These are phyloP conservation scores for Thielaviopsis musarum DNA, from an alignment of 2,329 filamentous ascomycete species.

Conservation along the genomic window DNA sequence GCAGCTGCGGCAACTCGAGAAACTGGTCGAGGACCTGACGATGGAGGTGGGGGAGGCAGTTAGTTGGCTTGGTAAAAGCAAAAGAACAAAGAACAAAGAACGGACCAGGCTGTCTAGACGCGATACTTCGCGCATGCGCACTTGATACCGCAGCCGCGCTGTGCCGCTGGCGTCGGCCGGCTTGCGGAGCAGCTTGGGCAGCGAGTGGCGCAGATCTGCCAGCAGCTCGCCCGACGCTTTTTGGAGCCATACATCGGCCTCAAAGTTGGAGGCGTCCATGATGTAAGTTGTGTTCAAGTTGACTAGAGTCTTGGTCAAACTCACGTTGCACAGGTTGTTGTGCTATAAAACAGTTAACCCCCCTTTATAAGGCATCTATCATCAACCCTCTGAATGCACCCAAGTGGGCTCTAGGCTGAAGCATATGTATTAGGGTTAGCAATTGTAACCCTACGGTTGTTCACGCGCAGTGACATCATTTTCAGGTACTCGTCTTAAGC, in stretches of 20 bases:
- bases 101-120: conserved; percentile 31
- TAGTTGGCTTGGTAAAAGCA: conserved; percentile 10
- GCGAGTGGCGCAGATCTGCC: conserved; percentile 36
- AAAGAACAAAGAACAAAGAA: conserved; percentile 3
- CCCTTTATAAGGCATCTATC: no score
- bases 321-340: background rate
- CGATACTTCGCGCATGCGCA: conserved; percentile 32
- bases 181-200: conserved; percentile 36
- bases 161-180: conserved; percentile 26
- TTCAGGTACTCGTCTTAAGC: no score
- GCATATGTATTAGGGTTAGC: no score
- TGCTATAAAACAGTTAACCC: background rate
- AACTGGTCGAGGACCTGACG: conserved; percentile 59
- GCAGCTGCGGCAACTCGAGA: conserved; percentile 84
- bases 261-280: conserved; percentile 46
- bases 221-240: conserved; percentile 39
- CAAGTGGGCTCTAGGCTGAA: no score
- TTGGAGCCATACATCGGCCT: conserved; percentile 45
- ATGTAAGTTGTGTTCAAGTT: background rate
- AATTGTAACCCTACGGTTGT: no score
- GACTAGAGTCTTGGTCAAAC: background rate
- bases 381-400: no score
- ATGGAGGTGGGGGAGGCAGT: background rate
- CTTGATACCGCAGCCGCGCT: conserved; percentile 28
- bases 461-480: no score